Evolutionary conservation across 2,329 filamentous ascomycete genomes (phyloP).

Genomic region (Macroventuria anomochaeta): DNA sequence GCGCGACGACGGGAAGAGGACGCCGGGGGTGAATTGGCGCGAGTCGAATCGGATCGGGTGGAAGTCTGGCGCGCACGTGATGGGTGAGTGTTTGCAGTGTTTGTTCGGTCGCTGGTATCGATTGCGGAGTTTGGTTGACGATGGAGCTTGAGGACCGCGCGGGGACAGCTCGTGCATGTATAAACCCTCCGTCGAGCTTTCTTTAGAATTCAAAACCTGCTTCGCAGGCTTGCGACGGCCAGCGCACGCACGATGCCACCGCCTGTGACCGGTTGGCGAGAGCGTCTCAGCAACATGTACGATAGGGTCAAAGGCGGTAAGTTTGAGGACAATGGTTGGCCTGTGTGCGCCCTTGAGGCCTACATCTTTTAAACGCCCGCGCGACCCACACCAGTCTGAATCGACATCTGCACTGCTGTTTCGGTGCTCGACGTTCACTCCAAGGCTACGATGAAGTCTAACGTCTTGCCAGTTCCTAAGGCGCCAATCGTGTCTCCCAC

Average conservation of each 20-base stretch:
- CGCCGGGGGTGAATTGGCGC: constrained; percentile 14
- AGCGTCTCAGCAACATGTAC: constrained; percentile 44
- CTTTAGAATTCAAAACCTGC: not conserved
- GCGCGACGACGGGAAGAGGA: constrained; percentile 24
- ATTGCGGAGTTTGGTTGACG: not conserved
- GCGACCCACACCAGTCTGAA: constrained; percentile 26
- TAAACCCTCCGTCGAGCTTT: not conserved
- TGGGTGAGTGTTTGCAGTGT: constrained; percentile 3
- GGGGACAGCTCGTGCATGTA: constrained; percentile 13
- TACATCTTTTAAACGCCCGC: constrained; percentile 33
- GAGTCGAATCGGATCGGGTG: constrained; percentile 8
- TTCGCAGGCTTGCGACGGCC: constrained; percentile 10
- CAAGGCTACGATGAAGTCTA: constrained; percentile 32
- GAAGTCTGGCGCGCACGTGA: constrained; percentile 24
- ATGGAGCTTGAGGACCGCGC: constrained; percentile 11
- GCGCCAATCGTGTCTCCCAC: constrained; percentile 45
- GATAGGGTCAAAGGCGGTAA: constrained; percentile 47
- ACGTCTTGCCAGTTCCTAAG: constrained; percentile 45
- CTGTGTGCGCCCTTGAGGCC: constrained; percentile 25
- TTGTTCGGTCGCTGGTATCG: constrained; percentile 4
- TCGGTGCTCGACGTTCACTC: constrained; percentile 17
- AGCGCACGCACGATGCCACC: constrained; percentile 38
- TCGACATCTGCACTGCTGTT: constrained; percentile 18
- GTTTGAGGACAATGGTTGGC: constrained; percentile 43
- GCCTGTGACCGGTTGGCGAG: constrained; percentile 42